These are phyloP conservation scores for Aspergillus awamori DNA, from an alignment of 2,329 filamentous ascomycete genomes.

Conservation along the genomic window DNA sequence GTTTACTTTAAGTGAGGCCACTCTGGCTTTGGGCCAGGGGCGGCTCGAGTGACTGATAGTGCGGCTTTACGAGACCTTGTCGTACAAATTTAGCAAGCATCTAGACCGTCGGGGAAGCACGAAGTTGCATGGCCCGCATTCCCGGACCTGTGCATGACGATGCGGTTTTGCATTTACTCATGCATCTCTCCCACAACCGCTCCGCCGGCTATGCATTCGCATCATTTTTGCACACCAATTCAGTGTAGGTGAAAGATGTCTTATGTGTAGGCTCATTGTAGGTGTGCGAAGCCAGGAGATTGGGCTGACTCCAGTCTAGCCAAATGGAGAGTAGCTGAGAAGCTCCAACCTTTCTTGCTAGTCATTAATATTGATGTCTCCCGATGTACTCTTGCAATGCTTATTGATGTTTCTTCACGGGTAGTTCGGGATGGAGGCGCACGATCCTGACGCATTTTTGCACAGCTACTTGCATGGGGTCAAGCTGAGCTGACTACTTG, in stretches of 20 bases:
- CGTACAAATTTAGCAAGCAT: neutral
- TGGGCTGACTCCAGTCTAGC: neutral
- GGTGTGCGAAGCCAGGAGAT: neutral
- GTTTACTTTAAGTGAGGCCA: neutral
- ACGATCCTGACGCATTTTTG: slow-evolving; percentile 14
- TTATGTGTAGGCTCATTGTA: neutral
- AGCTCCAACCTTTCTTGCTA: too few relatives aligned
- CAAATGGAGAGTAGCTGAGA: neutral
- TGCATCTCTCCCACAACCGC: slow-evolving; percentile 9
- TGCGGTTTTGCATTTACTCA: slow-evolving; percentile 14
- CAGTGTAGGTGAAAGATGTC: neutral
- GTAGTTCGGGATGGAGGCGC: slow-evolving; percentile 10
- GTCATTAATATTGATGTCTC: too few relatives aligned
- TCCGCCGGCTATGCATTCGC: slow-evolving; percentile 1
- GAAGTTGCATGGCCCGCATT: slow-evolving; percentile 14
- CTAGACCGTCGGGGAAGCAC: slow-evolving; percentile 5
- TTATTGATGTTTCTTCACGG: neutral
- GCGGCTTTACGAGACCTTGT: neutral
- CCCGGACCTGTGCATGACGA: slow-evolving; percentile 12
- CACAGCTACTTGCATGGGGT: neutral
- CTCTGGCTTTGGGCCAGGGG: neutral
- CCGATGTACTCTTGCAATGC: neutral
- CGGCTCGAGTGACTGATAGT: neutral
- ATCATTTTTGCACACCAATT: neutral
- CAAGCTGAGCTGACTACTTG: neutral